phyloP scores from a whole-genome alignment of 1,284 basidiomycete species.

The Porogramme epimiltina region DNA sequence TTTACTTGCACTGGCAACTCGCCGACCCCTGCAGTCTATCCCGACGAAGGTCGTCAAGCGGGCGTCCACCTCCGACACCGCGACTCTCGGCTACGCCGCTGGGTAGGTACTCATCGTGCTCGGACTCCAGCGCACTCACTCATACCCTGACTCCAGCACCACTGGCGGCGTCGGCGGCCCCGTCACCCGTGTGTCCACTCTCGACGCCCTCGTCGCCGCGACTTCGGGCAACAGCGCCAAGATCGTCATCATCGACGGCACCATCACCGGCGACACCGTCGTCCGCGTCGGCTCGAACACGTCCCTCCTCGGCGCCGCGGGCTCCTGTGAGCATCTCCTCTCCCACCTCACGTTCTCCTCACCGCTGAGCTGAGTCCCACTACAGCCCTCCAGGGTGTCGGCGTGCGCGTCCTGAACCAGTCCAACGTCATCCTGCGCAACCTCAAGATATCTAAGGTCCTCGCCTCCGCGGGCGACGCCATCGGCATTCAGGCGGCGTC shows the following conservation, averaged over 20 bases:
- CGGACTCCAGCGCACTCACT: too few species aligned
- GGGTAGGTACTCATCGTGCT: neutral
- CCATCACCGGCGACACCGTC: conserved; percentile 42
- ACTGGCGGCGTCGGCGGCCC: conserved; percentile 46
- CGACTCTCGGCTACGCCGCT: neutral
- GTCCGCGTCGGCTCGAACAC: conserved; percentile 48
- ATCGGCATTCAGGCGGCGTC: conserved; percentile 45
- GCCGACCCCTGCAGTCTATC: neutral
- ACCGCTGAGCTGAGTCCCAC: conserved; percentile 6
- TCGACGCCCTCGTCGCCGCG: conserved; percentile 43
- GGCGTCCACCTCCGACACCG: neutral
- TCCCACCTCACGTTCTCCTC: neutral
- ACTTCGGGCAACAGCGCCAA: conserved; percentile 44
- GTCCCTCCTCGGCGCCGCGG: conserved; percentile 38
- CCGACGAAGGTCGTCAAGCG: neutral
- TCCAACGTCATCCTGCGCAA: conserved; percentile 48
- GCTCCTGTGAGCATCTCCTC: conserved; percentile 25
- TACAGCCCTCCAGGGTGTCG: conserved; percentile 40
- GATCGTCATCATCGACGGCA: conserved; percentile 48
- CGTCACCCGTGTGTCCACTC: conserved; percentile 44
- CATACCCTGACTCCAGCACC: conserved; percentile 31
- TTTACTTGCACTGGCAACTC: neutral
- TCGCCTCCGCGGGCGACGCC: conserved; percentile 45
- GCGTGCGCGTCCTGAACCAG: conserved; percentile 42
- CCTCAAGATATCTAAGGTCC: conserved; percentile 50